phyloP scores from a whole-genome alignment of 1,139 yeast species.

The Sugiyamaella sp. region DNA sequence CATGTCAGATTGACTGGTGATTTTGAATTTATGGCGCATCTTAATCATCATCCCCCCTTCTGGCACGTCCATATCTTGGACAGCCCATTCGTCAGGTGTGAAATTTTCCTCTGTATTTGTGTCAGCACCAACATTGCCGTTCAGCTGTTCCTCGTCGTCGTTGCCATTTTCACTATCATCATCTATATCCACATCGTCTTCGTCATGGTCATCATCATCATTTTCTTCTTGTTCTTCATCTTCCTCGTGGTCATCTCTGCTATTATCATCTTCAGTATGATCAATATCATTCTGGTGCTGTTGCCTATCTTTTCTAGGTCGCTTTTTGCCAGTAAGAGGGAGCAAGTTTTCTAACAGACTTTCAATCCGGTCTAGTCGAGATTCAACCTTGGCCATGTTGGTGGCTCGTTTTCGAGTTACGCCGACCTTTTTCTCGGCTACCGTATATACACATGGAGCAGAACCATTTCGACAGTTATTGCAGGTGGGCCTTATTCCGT shows the following conservation, averaged over 20 bases:
- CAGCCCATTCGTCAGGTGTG: slow-evolving; percentile 20
- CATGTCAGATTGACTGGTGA: slow-evolving; percentile 24
- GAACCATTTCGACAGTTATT: slow-evolving; percentile 56
- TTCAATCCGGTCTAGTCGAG: slow-evolving; percentile 42
- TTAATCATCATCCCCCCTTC: slow-evolving; percentile 27
- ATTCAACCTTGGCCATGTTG: slow-evolving; percentile 37
- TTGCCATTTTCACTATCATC: background rate
- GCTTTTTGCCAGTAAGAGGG: slow-evolving; percentile 22
- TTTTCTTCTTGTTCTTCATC: slow-evolving; percentile 19
- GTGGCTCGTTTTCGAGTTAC: slow-evolving; percentile 33
- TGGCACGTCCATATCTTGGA: slow-evolving; percentile 25
- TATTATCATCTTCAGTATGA: slow-evolving; percentile 15
- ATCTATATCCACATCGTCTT: background rate
- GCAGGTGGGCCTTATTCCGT: slow-evolving; percentile 69
- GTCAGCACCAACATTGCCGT: background rate
- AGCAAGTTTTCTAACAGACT: slow-evolving; percentile 35
- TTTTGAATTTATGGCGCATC: slow-evolving; percentile 15
- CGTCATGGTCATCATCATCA: slow-evolving; percentile 7
- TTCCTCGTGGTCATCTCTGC: slow-evolving; percentile 21
- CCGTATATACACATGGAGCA: slow-evolving; percentile 40
- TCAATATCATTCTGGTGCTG: slow-evolving; percentile 10
- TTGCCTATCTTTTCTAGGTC: slow-evolving; percentile 10
- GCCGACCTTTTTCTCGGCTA: slow-evolving; percentile 36
- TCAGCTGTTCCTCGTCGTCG: background rate
- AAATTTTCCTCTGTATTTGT: slow-evolving; percentile 1